Percentiles rank a stretch among this genome's conserved stretches.
Conservation (phyloP, 768 basidiomycete species). For the Phaeolepiota aurea region DNA sequence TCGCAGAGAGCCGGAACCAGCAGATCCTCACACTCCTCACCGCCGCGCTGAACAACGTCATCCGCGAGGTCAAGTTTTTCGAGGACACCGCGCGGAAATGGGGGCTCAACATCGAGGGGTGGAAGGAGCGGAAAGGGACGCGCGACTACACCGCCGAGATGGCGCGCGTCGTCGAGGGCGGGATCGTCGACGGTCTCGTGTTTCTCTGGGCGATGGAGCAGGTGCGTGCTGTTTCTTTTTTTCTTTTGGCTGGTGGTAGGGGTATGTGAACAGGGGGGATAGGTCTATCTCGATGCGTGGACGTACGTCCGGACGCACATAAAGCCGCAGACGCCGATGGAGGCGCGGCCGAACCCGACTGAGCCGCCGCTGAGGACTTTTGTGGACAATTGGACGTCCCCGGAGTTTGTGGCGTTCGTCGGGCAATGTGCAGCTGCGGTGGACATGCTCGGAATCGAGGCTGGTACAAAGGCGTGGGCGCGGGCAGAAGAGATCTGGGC, state of each 20-base stretch:
- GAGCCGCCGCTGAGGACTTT: slow-evolving; percentile 34
- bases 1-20: slow-evolving; percentile 26
- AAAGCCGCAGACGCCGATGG: background rate
- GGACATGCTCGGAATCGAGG: slow-evolving; percentile 29
- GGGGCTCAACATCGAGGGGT: slow-evolving; percentile 35
- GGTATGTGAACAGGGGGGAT: background rate
- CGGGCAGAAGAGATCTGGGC: slow-evolving; percentile 46
- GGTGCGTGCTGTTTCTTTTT: slow-evolving; percentile 22
- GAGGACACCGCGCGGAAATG: slow-evolving; percentile 35
- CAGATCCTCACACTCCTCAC: slow-evolving; percentile 39
- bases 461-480: slow-evolving; percentile 22
- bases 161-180: slow-evolving; percentile 35
- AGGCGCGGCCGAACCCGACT: slow-evolving; percentile 7
- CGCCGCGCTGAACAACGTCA: slow-evolving; percentile 48
- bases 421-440: slow-evolving; percentile 38
- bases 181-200: slow-evolving; percentile 55
- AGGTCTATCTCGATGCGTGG: slow-evolving; percentile 74
- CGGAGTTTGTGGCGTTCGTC: slow-evolving; percentile 48
- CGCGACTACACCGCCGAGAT: slow-evolving; percentile 69
- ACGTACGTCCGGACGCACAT: slow-evolving; percentile 27
- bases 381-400: slow-evolving; percentile 53
- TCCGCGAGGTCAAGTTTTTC: slow-evolving; percentile 54
- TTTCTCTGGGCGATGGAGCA: slow-evolving; percentile 79
- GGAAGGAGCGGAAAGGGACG: slow-evolving; percentile 52
- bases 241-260: background rate